Evolutionary conservation across 352 stramenopile genomes (phyloP), one percentile per base, ranked within the genome.

Genomic region (Proteromonas lacertae): DNA sequence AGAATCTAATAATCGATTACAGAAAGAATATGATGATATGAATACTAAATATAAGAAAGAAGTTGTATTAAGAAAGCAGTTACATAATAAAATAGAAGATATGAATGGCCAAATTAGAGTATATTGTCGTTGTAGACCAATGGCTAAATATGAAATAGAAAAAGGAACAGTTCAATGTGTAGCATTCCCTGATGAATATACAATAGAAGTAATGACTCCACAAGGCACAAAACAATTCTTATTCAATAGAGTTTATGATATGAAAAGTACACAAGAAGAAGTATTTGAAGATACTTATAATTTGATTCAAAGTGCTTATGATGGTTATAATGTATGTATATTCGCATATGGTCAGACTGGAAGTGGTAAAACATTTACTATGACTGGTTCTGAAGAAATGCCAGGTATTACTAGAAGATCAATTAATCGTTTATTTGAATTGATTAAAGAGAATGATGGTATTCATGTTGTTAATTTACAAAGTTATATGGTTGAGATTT

Each of bases 291-390:
- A 89, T 52, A 82, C 65, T 10, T 77, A 73, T 41, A 74, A 77
- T 40, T 50, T 89, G 13, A 51, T 88, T 16, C 66, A 82, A 46
- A 75, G 57, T 14, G 66, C 65, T 16, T 32, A 87, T 9, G 73
- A 89, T 46, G 73, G 73, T 34, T 56, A 43, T 38, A 56, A 56
- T 33, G 51, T 59, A 21, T 59, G 51, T 36, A 69, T 88, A 44
- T 88, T 89, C 40, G 73, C 72, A 2, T 89, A 89, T 43, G 73
- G 73, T 1, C 73, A 88, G 48, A 89, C 73, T 0, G 72, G 72
- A 28, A 28, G n/a, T n/a, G n/a, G n/a, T n/a, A n/a, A n/a, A n/a
- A n/a, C n/a, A n/a, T n/a, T n/a, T n/a, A n/a, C n/a, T 5, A 89
- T 88, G 73, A 79, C 66, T 0, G 72, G 56, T 12, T 59, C 42